Conservation (phyloP, 2,329 filamentous ascomycete species). For the Septoria linicola region DNA sequence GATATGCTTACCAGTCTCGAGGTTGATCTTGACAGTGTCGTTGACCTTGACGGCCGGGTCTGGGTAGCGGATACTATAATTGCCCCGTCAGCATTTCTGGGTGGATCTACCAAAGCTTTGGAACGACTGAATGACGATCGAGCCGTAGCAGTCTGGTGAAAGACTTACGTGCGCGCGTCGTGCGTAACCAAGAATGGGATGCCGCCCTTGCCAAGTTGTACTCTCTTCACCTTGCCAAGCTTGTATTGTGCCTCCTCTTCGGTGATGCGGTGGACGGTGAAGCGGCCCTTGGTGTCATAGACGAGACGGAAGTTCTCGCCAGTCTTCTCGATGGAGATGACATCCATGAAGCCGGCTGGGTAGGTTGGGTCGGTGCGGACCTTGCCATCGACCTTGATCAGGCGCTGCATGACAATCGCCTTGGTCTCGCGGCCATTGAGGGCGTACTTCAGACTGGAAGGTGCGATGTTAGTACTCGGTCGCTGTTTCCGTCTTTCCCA, state of each 20-base stretch:
- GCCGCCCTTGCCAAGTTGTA: conserved; percentile 98
- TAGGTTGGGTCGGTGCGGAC: conserved; percentile 98
- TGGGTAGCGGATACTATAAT: conserved; percentile 91
- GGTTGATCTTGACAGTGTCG: conserved; percentile 99
- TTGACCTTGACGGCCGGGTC: conserved; percentile 99
- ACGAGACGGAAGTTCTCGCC: conserved; percentile 99
- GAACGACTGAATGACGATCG: conserved; percentile 99
- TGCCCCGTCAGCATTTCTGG: conserved; percentile 31
- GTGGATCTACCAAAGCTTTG: conserved; percentile 81
- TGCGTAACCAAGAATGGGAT: conserved; percentile 99
- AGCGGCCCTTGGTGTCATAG: conserved; percentile 99
- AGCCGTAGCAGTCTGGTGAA: conserved; percentile 44
- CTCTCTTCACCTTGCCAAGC: conserved; percentile 99
- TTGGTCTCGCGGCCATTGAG: conserved; percentile 98
- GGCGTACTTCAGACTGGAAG: conserved; percentile 89
- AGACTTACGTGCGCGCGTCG: conserved; percentile 99
- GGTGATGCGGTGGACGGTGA: conserved; percentile 99
- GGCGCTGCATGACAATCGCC: conserved; percentile 98
- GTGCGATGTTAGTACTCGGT: background rate
- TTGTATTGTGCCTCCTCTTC: conserved; percentile 99
- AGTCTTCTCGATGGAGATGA: conserved; percentile 99
- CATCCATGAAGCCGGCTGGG: conserved; percentile 99
- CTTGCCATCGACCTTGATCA: conserved; percentile 99
- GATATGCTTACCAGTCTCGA: conserved; percentile 67
- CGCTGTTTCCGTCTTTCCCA: background rate